These are phyloP conservation scores for Pleurotus tuber-regium DNA, from an alignment of 768 basidiomycete species.

Conservation along the genomic window DNA sequence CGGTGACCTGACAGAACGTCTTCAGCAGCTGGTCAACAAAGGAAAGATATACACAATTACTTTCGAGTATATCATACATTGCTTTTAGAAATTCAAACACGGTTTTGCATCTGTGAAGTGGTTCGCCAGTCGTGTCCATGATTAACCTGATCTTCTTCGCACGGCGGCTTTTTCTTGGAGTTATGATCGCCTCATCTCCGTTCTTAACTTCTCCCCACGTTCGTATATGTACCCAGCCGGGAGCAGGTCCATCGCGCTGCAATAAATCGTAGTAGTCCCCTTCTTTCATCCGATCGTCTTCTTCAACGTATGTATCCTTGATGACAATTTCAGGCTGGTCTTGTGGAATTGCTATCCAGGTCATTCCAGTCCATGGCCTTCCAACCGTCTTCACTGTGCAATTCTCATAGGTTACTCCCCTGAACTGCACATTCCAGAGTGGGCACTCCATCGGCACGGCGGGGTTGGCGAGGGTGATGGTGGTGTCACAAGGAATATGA, in stretches of 20 bases:
- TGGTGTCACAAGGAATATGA: neutral
- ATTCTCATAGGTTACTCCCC: neutral
- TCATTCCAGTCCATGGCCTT: conserved; percentile 5
- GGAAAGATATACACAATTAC: no score
- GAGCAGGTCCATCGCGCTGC: neutral
- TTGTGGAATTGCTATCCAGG: neutral
- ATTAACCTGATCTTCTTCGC: neutral
- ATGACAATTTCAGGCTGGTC: conserved; percentile 1
- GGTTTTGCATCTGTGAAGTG: neutral
- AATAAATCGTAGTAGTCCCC: conserved; percentile 7
- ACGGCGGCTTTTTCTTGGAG: neutral
- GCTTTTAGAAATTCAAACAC: conserved; percentile 5
- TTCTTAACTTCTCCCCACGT: neutral
- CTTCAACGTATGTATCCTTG: conserved; percentile 6
- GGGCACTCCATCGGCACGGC: neutral
- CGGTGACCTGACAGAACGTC: no score
- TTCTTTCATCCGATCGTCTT: conserved; percentile 2
- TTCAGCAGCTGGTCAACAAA: no score
- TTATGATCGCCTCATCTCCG: neutral
- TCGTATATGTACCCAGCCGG: neutral
- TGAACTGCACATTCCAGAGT: conserved; percentile 7
- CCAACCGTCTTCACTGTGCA: conserved; percentile 11
- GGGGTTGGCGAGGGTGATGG: neutral
- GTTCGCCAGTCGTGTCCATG: neutral
- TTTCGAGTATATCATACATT: conserved; percentile 8